Base-by-base conservation (phyloP, 179 eudicot genomes). In the Monotropa hypopitys region DNA sequence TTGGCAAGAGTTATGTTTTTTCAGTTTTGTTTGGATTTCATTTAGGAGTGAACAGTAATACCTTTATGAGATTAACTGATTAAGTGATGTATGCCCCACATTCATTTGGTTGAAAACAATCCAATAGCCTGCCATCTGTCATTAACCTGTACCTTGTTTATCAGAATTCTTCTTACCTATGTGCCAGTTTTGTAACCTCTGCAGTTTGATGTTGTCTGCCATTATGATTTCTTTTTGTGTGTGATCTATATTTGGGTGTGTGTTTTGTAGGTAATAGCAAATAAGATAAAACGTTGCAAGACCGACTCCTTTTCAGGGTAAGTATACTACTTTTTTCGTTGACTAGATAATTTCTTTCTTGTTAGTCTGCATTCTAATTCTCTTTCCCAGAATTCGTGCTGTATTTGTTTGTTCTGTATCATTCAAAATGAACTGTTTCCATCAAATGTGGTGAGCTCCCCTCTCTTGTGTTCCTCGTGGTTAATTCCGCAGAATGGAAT, bases 251-350 rank as follows among this genome's bases (percentile, higher is more conserved):
- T 21, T 77, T 32, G 33, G 53, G 38, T 71, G 6, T 43, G 10
- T 84, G 40, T 50, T 80, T 74, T 85, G 79, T 87, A 94, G 98
- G 90, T 81, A 72, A 91, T 95, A 74, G 88, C 88, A 74, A 95
- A 89, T 87, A 95, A 95, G 85, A 89, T 95, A 79, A 93, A 91
- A 81, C 99, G 97, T 70, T 95, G 99, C 92, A 95, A 95, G 89
- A 91, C 99, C 50, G 99, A 95, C 83, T 88, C 97, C 53, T 89
- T 86, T 81, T 50, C 90, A 7, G 93, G 97, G 99, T 90, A 61
- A 72, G 91, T 87, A 53, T 45, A 18, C 50, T 40, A 65, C 21
- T 68, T 15, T 12, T 63, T 16, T 46, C 30, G 20, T 20, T 16
- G 18, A 28, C 74, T 59, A 15, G 53, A 26, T 51, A 23, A 28